Evolutionary conservation across 306 rosid species (phyloP), one percentile per base, ranked within the genome.

Genomic region (Cucurbita ficifolia): DNA sequence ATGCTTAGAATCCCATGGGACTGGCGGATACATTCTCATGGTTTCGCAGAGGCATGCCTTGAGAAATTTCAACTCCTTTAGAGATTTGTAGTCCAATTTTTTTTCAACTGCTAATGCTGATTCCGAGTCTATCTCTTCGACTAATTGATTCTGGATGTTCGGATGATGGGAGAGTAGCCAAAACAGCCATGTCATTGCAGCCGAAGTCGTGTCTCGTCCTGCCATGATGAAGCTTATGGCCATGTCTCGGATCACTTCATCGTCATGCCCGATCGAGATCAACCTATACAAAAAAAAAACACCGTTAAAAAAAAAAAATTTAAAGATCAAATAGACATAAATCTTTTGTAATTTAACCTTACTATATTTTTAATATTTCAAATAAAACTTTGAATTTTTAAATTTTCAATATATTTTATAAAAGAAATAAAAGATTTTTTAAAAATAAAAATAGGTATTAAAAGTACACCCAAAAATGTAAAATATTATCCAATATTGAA

Each of bases 131-230:
- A 79, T 77, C 75, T 94, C 98, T 50, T 86, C 83, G 46, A 87
- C 61, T 55, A 87, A 70, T 18, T 81, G 70, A 4, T 81, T 5
- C 76, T 87, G 87, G 19, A 79, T 51, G 4, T 61, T 12, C 5
- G 82, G 78, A 53, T 87, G 77, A 50, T 46, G 75, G 12, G 94
- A 89, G 33, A 94, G 79, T 40, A 88, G 55, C 96, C 97, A 90
- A 75, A 94, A 90, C 70, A 94, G 84, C 98, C 97, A 90, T 70
- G 97, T 94, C 88, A 94, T 80, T 2, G 97, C 97, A 2, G 97
- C 88, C 14, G 97, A 89, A 33, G 97, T 88, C 0, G 97, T 93
- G 89, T 94, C 98, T 75, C 86, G 84, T 73, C 98, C 98, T 8
- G 97, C 98, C 90, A 94, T 75, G 58, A 94, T 85, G 77, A 94